These are phyloP conservation scores for Phytophthora pseudosyringae DNA, from an alignment of 352 stramenopile species.

Conservation along the genomic window DNA sequence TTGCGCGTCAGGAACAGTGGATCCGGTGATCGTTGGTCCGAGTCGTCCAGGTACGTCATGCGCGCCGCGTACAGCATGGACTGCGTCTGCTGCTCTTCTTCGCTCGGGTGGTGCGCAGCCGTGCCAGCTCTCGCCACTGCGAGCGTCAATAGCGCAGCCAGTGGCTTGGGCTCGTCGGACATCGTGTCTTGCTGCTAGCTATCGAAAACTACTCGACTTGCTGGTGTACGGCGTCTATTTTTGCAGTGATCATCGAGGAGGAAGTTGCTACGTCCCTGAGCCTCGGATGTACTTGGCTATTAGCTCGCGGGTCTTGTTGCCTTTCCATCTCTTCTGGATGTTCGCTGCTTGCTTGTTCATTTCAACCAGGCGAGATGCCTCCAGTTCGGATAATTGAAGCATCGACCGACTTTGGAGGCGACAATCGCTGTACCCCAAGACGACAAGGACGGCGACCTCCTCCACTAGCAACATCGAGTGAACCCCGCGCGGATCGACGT, in stretches of 20 bases:
- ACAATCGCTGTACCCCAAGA: conserved; percentile 48
- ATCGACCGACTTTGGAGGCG: conserved; percentile 49
- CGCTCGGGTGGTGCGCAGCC: conserved; percentile 10
- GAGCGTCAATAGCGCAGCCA: conserved; percentile 25
- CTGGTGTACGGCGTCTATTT: conserved; percentile 5
- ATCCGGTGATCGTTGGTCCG: conserved; percentile 55
- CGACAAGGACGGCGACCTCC: conserved; percentile 33
- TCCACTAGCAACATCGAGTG: conserved; percentile 44
- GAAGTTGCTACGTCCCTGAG: not conserved
- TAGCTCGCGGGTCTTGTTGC: conserved; percentile 49
- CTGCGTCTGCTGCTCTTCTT: conserved; percentile 62
- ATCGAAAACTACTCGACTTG: not conserved
- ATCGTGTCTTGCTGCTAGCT: conserved; percentile 14
- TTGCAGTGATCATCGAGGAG: not conserved
- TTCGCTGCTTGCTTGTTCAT: conserved; percentile 40
- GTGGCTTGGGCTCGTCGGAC: conserved; percentile 14
- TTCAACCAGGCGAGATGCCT: conserved; percentile 43
- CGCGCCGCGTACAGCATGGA: conserved; percentile 83
- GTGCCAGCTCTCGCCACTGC: conserved; percentile 21
- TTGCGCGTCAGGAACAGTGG: conserved; percentile 80
- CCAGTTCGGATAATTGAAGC: conserved; percentile 46
- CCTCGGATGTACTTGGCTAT: conserved; percentile 57
- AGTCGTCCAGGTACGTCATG: conserved; percentile 76
- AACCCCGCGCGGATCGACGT: conserved; percentile 56
- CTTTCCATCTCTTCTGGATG: conserved; percentile 74